Evolutionary conservation across 495 filamentous ascomycete genomes (phyloP).

Genomic region (Hyaloscypha bicolor): DNA sequence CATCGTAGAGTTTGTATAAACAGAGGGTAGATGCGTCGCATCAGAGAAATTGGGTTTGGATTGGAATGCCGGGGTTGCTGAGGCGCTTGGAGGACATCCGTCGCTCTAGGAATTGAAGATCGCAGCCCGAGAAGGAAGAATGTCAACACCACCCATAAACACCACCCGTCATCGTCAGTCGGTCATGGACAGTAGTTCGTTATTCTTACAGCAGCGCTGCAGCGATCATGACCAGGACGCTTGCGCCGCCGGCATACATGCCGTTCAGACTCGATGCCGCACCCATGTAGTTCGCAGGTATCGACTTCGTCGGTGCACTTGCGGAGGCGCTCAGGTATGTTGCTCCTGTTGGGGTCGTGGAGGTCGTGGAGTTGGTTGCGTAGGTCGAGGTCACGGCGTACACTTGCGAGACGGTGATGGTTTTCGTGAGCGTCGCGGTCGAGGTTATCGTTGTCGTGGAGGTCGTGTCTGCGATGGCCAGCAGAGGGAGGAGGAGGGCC

Average conservation of each 20-base stretch:
- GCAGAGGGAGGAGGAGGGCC: constrained; percentile 47
- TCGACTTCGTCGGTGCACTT: constrained; percentile 5
- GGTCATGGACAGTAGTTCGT: constrained; percentile 9
- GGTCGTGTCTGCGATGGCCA: constrained; percentile 36
- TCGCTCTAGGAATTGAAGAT: not conserved
- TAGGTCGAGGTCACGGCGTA: constrained; percentile 38
- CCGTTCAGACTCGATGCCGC: constrained; percentile 39
- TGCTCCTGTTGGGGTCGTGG: constrained; percentile 30
- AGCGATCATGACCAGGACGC: constrained; percentile 46
- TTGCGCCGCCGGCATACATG: constrained; percentile 43
- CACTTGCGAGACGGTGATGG: constrained; percentile 48
- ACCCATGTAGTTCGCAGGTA: constrained; percentile 36
- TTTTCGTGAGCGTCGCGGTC: constrained; percentile 53
- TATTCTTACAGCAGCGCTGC: constrained; percentile 46
- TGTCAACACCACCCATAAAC: not conserved
- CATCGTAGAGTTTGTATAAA: constrained; percentile 44
- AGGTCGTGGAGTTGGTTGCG: constrained; percentile 30
- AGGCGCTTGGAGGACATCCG: not conserved
- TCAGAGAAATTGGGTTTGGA: constrained; percentile 39
- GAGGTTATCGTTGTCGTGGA: constrained; percentile 48
- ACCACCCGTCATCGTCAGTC: constrained; percentile 6
- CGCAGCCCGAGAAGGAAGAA: not conserved
- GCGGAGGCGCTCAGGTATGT: constrained; percentile 18
- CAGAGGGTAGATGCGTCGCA: constrained; percentile 42
- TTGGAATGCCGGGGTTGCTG: constrained; percentile 1